These are phyloP conservation scores for Simmondsia chinensis DNA, from an alignment of 148 eudicot species.

Conservation along the genomic window DNA sequence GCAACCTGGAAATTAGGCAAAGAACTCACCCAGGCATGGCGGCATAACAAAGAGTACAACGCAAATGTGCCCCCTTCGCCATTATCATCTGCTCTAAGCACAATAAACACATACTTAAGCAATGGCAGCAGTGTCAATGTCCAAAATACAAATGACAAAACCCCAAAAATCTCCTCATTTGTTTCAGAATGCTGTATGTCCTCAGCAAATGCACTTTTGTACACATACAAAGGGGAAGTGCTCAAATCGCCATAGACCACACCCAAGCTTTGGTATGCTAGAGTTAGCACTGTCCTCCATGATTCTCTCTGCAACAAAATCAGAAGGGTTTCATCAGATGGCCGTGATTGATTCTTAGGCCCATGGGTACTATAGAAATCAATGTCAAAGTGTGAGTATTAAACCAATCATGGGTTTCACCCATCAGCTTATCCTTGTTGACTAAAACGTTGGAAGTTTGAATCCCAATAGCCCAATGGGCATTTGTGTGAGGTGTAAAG, in stretches of 20 bases:
- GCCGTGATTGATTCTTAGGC: no score
- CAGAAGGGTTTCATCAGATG: no score
- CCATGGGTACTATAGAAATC: no score
- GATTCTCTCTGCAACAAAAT: slow-evolving; percentile 59
- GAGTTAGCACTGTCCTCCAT: slow-evolving; percentile 48
- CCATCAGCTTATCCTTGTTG: no score
- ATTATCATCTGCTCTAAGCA: slow-evolving; percentile 63
- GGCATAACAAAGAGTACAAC: slow-evolving; percentile 53
- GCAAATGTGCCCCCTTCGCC: slow-evolving; percentile 95
- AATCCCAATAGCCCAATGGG: no score
- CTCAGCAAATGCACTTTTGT: slow-evolving; percentile 41
- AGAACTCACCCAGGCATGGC: slow-evolving; percentile 57
- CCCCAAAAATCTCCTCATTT: slow-evolving; percentile 45
- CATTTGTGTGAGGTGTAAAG: no score
- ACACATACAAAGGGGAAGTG: slow-evolving; percentile 73
- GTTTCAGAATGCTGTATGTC: slow-evolving; percentile 39
- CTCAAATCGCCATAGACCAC: slow-evolving; percentile 77
- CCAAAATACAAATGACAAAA: slow-evolving; percentile 77
- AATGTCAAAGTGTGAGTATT: no score
- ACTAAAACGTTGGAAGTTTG: no score
- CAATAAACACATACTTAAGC: slow-evolving; percentile 68
- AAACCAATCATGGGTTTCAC: no score
- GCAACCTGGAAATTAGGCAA: slow-evolving; percentile 45
- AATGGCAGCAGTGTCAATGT: slow-evolving; percentile 68
- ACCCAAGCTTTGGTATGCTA: slow-evolving; percentile 76